Base-by-base conservation (phyloP, 2,329 filamentous ascomycete genomes). In the Harringtonia lauricola region DNA sequence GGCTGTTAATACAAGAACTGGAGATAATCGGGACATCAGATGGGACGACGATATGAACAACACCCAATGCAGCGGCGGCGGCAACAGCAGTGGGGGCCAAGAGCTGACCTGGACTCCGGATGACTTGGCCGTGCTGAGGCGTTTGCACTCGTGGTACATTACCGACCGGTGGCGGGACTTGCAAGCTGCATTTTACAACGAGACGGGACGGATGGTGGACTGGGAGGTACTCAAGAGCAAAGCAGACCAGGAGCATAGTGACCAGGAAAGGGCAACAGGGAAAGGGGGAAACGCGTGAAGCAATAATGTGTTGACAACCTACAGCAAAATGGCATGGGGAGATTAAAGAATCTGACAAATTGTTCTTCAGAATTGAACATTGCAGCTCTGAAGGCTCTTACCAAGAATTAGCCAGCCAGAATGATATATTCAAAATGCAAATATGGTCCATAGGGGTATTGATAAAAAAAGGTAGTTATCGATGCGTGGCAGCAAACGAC, bases 171-270 rank as follows among this genome's bases (percentile, higher is more conserved):
- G 63, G 62, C 54, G 67, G 1, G 60, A 67, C 47, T 61, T 68
- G 54, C 66, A 70, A 47, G 62, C 64, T 26, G 62, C 60, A 39
- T 67, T 69, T 43, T 63, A 57, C 52, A 67, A 68, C 45, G 61
- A 54, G 36, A 68, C 65, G 0, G 66, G 66, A 4, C 55, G 61
- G 8, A 59, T 66, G 57, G 53, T 68, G 0, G 59, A 64, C 1
- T 50, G 64, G 8, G 57, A 61, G 29, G 50, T 60, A n/a, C 57
- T 70, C 37, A 58, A 58, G 34, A 52, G 51, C 19, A 62, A 58
- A 45, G 57, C 59, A n/a, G 60, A 61, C 45, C 7, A 28, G 24
- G 35, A 7, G 17, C 8, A 7, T 8, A n/a, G 17, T 12, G 8
- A 17, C 13, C 29, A 34, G 13, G 18, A 24, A 21, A n/a, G 4